These are phyloP conservation scores for Pichia eremophila DNA, from an alignment of 805 yeast species.

Conservation along the genomic window DNA sequence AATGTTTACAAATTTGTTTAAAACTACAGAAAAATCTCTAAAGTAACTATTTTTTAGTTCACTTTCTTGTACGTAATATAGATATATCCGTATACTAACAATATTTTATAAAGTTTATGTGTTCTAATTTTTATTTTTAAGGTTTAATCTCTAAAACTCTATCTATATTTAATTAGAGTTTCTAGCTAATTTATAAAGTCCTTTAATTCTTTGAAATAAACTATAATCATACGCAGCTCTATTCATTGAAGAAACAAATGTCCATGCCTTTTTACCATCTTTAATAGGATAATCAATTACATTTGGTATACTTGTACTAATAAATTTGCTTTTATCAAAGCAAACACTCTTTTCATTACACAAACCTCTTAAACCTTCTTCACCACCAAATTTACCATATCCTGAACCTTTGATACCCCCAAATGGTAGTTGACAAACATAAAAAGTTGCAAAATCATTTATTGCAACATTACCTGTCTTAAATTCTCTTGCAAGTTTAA, in stretches of 20 bases:
- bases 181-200: slow-evolving; percentile 44
- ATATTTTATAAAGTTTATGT: neutral
- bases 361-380: slow-evolving; percentile 87
- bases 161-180: slow-evolving; percentile 23
- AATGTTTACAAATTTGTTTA: slow-evolving; percentile 47
- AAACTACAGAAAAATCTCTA: slow-evolving; percentile 39
- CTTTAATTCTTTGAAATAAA: slow-evolving; percentile 56
- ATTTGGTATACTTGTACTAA: slow-evolving; percentile 77
- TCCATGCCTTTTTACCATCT: slow-evolving; percentile 79
- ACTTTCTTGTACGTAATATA: no score
- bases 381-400: slow-evolving; percentile 96
- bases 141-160: no score
- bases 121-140: neutral
- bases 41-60: slow-evolving; percentile 6
- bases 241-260: slow-evolving; percentile 72
- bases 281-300: slow-evolving; percentile 88
- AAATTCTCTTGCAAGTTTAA: slow-evolving; percentile 52
- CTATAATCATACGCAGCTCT: slow-evolving; percentile 76
- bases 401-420: slow-evolving; percentile 94
- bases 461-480: slow-evolving; percentile 90
- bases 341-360: slow-evolving; percentile 84
- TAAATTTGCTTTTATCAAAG: slow-evolving; percentile 68
- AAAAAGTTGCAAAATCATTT: slow-evolving; percentile 94
- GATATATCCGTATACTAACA: no score
- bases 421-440: slow-evolving; percentile 92